Percentiles rank a stretch among this genome's conserved stretches.
Evolutionary conservation across 495 filamentous ascomycete genomes (phyloP).

Genomic region (Xylaria longipes): DNA sequence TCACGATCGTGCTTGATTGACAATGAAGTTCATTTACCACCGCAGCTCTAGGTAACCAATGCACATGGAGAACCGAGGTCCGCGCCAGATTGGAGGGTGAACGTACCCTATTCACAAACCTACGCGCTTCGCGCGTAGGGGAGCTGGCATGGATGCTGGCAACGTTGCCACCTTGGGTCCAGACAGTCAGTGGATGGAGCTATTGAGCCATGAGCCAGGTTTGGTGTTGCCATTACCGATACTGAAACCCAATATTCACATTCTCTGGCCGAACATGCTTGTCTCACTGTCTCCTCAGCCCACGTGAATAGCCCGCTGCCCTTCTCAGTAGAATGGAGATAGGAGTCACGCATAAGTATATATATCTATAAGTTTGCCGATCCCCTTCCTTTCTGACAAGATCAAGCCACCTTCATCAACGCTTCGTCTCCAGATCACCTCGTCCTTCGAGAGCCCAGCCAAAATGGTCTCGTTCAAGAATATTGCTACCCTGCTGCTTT

Average conservation of each 20-base stretch:
- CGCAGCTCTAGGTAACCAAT: constrained; percentile 27
- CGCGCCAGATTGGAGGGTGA: constrained; percentile 24
- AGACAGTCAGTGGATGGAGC: constrained; percentile 18
- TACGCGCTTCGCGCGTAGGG: constrained; percentile 1
- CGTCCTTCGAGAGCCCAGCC: constrained; percentile 26
- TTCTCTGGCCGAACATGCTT: constrained; percentile 14
- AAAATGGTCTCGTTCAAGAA: constrained; percentile 39
- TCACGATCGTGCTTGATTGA: constrained; percentile 28
- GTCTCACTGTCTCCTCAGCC: constrained; percentile 29
- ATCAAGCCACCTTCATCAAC: constrained; percentile 20
- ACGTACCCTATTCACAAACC: constrained; percentile 13
- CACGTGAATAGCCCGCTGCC: constrained; percentile 31
- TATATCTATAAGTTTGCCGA: constrained; percentile 20
- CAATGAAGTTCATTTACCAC: constrained; percentile 28
- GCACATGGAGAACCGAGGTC: constrained; percentile 24
- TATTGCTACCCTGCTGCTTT: constrained; percentile 33
- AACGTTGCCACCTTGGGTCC: constrained; percentile 41
- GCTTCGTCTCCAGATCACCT: constrained; percentile 26
- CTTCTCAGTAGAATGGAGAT: neutral
- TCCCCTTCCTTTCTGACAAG: constrained; percentile 5
- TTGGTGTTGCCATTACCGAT: constrained; percentile 2
- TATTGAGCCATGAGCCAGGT: constrained; percentile 7
- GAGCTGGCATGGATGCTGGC: constrained; percentile 27
- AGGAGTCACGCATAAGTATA: constrained; percentile 15
- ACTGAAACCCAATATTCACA: constrained; percentile 14